phyloP scores from a whole-genome alignment of 148 eudicot species.

The Silene conica region DNA sequence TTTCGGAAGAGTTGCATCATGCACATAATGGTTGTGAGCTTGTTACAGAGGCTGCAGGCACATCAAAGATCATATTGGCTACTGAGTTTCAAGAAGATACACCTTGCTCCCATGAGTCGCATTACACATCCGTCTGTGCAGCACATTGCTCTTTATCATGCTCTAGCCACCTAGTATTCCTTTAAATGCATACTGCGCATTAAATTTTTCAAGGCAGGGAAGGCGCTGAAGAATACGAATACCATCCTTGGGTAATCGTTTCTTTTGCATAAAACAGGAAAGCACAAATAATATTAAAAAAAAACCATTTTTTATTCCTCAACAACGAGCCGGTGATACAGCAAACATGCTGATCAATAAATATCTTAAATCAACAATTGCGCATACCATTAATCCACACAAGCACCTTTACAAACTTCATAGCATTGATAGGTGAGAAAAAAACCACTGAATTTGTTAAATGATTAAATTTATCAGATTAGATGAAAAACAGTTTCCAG shows the following conservation, averaged over 20 bases:
- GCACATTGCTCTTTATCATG: neutral
- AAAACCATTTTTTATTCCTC: neutral
- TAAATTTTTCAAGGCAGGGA: neutral
- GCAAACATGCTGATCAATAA: conserved; percentile 8
- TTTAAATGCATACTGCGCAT: conserved; percentile 5
- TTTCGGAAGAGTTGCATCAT: neutral
- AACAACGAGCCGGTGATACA: neutral
- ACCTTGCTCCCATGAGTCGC: neutral
- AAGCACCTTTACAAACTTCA: neutral
- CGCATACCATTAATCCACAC: neutral
- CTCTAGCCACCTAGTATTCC: neutral
- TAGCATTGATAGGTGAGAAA: neutral
- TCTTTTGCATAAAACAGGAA: neutral
- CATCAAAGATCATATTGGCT: neutral
- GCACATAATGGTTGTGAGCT: neutral
- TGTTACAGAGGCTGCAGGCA: neutral
- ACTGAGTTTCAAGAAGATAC: neutral
- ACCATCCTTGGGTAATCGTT: neutral
- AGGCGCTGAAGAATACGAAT: neutral
- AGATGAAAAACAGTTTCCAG: neutral
- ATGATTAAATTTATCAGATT: neutral
- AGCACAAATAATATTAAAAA: neutral
- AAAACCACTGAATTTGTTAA: neutral
- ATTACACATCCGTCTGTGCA: too few relatives aligned
- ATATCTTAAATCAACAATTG: neutral